Evolutionary conservation across 306 rosid genomes (phyloP).

Genomic region (Argentina anserina): DNA sequence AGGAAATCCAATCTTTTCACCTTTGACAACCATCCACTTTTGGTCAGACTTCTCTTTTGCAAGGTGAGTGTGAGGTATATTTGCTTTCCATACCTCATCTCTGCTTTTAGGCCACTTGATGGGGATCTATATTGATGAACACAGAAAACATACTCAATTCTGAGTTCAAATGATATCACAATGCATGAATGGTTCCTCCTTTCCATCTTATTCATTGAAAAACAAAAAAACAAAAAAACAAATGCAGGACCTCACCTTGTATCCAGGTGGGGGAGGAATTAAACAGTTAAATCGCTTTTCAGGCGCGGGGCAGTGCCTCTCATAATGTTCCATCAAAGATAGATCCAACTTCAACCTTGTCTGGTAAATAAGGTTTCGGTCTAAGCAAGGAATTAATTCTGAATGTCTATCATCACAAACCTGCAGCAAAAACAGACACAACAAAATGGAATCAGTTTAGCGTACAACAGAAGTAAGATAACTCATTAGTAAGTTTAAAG

Average conservation of each 20-base stretch:
- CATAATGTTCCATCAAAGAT: constrained; percentile 95
- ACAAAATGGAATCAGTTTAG: background rate
- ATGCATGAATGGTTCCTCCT: background rate
- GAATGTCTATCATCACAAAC: constrained; percentile 95
- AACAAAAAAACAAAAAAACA: too few relatives aligned
- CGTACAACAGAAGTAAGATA: background rate
- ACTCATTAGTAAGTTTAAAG: background rate
- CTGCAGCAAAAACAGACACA: constrained; percentile 38
- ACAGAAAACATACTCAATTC: background rate
- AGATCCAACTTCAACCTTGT: constrained; percentile 92
- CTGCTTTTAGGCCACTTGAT: constrained; percentile 98
- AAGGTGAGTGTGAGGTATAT: constrained; percentile 98
- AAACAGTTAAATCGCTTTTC: constrained; percentile 93
- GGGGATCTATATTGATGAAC: constrained; percentile 51
- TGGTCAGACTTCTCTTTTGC: constrained; percentile 99
- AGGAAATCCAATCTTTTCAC: constrained; percentile 87
- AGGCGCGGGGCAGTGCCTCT: constrained; percentile 89
- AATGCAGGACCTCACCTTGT: constrained; percentile 55
- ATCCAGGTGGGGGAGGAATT: constrained; percentile 95
- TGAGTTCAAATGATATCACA: background rate
- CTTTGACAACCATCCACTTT: constrained; percentile 98
- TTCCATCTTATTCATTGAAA: too few relatives aligned
- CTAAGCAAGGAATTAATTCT: constrained; percentile 94
- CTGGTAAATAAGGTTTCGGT: constrained; percentile 91
- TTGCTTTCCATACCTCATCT: constrained; percentile 98